Percentiles rank a stretch among this genome's conserved stretches.
Evolutionary conservation across 257 asterid genomes (phyloP).

Genomic region (Salvia miltiorrhiza): DNA sequence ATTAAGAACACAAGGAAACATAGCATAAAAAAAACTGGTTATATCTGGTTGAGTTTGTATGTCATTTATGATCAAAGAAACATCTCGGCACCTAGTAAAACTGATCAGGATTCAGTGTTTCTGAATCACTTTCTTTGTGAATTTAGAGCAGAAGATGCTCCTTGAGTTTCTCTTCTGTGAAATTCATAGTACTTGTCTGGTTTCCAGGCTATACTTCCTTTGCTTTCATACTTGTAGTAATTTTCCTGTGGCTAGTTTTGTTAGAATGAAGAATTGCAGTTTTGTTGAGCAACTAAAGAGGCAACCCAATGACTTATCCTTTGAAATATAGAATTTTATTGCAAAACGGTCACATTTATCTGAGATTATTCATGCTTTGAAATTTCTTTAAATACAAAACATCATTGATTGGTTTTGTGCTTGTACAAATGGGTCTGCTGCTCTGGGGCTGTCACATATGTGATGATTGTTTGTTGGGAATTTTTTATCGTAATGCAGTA

Average conservation of each 20-base stretch:
- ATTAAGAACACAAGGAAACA: constrained; percentile 11
- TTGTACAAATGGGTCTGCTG: not conserved
- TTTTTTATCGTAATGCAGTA: not conserved
- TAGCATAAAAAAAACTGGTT: not conserved
- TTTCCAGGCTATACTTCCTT: not conserved
- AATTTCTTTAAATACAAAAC: not conserved
- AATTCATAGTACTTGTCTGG: constrained; percentile 2
- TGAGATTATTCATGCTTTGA: not conserved
- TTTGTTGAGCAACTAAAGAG: not conserved
- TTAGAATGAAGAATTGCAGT: not conserved
- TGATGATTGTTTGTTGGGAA: constrained; percentile 1
- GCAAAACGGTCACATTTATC: not conserved
- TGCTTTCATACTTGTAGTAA: constrained; percentile 5
- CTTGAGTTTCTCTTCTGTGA: not conserved
- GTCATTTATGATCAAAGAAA: constrained; percentile 3
- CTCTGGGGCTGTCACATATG: not conserved
- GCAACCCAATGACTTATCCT: constrained; percentile 3
- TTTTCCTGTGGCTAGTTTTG: not conserved
- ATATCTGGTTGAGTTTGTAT: not conserved
- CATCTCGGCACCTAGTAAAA: not conserved
- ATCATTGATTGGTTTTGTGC: constrained; percentile 11
- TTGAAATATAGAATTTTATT: not conserved
- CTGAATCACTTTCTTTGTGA: constrained; percentile 3
- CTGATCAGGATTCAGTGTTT: not conserved
- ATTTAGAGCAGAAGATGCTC: constrained; percentile 13